A percentile compares a stretch with the other conserved stretches of the same genome.
These are phyloP conservation scores for Triticum timopheevii DNA, from an alignment of 176 grass and related monocot genomes.

Conservation along the genomic window DNA sequence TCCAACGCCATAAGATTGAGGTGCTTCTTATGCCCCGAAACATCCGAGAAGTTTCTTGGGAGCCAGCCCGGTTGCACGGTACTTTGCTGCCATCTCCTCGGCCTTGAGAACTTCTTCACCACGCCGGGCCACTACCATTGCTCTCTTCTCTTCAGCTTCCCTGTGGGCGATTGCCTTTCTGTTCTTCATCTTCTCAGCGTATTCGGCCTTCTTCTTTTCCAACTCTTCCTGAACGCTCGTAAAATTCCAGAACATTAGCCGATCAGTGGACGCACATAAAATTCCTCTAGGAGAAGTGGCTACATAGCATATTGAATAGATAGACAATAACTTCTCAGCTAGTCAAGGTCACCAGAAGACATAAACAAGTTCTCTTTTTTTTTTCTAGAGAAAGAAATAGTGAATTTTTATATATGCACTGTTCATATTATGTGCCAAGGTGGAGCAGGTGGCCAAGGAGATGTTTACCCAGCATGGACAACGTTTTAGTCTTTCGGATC, in stretches of 20 bases:
- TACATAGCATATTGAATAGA: neutral
- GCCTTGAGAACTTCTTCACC: slow-evolving; percentile 76
- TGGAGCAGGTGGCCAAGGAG: neutral
- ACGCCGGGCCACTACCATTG: slow-evolving; percentile 43
- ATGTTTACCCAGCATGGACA: no score
- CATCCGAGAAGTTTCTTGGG: slow-evolving; percentile 81
- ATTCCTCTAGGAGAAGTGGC: neutral
- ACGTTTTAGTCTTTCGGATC: no score
- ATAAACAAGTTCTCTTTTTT: neutral
- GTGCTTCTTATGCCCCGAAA: slow-evolving; percentile 53
- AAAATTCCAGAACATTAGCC: neutral
- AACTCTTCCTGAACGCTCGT: slow-evolving; percentile 54
- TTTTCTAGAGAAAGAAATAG: no score
- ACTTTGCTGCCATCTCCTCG: slow-evolving; percentile 80
- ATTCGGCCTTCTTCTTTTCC: slow-evolving; percentile 77
- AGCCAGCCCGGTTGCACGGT: slow-evolving; percentile 54
- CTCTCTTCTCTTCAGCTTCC: slow-evolving; percentile 80
- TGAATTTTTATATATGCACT: neutral
- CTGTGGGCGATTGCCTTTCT: slow-evolving; percentile 63
- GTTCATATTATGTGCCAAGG: neutral
- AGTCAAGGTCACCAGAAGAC: neutral
- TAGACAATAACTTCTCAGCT: neutral
- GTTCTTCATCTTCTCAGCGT: slow-evolving; percentile 83
- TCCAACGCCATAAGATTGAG: neutral
- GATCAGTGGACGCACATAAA: neutral